Percentiles rank a stretch among this genome's conserved stretches.
These are phyloP conservation scores for Debaryomyces subglobosus DNA, from an alignment of 1,139 yeast genomes.

Conservation along the genomic window DNA sequence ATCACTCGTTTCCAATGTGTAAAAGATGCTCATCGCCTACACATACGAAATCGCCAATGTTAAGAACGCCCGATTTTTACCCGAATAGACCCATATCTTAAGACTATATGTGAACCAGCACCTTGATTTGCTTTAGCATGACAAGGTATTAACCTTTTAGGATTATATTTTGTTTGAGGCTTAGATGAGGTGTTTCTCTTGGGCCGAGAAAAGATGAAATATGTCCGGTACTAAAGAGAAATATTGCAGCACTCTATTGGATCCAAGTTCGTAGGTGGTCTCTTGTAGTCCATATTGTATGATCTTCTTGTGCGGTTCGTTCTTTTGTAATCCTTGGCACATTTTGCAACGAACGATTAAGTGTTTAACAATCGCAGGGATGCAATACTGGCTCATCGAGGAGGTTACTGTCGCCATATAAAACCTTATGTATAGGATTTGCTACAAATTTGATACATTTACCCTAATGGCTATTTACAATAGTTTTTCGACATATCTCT, in stretches of 20 bases:
- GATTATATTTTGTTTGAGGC: background rate
- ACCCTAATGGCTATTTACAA: background rate
- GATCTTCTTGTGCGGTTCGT: background rate
- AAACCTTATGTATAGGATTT: background rate
- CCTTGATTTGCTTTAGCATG: background rate
- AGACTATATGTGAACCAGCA: background rate
- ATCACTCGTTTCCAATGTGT: background rate
- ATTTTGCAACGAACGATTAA: background rate
- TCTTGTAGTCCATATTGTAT: background rate
- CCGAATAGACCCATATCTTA: background rate
- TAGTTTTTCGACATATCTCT: background rate
- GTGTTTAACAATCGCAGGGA: background rate
- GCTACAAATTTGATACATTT: background rate
- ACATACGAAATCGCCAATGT: background rate
- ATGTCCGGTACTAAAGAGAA: background rate
- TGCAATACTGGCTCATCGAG: background rate
- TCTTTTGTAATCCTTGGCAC: background rate
- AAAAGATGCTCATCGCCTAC: background rate
- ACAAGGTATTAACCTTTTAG: no score
- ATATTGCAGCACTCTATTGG: background rate
- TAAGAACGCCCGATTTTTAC: background rate
- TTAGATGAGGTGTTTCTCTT: background rate
- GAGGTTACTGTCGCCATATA: background rate
- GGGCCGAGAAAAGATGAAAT: background rate
- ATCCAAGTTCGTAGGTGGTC: background rate